A percentile compares a stretch with the other conserved stretches of the same genome.
phyloP scores from a whole-genome alignment of 495 filamentous ascomycete genomes.

The Penicillium riverlandense region DNA sequence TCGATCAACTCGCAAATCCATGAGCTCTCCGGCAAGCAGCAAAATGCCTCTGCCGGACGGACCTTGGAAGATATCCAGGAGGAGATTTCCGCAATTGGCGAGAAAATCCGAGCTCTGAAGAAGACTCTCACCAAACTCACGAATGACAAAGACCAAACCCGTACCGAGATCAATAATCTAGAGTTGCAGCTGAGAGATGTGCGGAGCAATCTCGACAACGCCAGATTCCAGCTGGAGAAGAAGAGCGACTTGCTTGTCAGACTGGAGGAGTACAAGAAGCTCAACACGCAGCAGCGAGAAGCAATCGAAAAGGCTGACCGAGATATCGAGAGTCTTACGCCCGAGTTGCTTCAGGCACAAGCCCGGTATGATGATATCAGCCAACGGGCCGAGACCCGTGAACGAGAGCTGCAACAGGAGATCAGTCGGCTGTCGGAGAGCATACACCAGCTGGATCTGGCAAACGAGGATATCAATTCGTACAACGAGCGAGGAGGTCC shows the following conservation, averaged over 20 bases:
- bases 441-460: conserved; percentile 65
- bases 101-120: conserved; percentile 57
- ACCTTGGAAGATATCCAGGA: conserved; percentile 79
- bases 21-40: conserved; percentile 63
- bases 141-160: conserved; percentile 63
- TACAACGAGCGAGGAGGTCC: conserved; percentile 75
- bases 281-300: conserved; percentile 60
- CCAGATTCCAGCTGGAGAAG: conserved; percentile 68
- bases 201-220: conserved; percentile 58
- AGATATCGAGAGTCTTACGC: conserved; percentile 62
- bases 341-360: conserved; percentile 67
- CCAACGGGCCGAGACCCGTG: conserved; percentile 60
- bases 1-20: conserved; percentile 63
- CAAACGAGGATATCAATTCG: conserved; percentile 68
- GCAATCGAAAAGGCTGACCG: conserved; percentile 57
- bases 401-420: conserved; percentile 66
- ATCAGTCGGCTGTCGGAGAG: conserved; percentile 64
- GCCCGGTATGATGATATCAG: conserved; percentile 67
- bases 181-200: conserved; percentile 68
- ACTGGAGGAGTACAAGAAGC: conserved; percentile 64
- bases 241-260: conserved; percentile 58
- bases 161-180: conserved; percentile 54
- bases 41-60: conserved; percentile 52
- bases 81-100: conserved; percentile 59
- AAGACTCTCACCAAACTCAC: conserved; percentile 54